These are phyloP conservation scores for Dioszegia aurantiaca DNA, from an alignment of 768 basidiomycete species.

Conservation along the genomic window DNA sequence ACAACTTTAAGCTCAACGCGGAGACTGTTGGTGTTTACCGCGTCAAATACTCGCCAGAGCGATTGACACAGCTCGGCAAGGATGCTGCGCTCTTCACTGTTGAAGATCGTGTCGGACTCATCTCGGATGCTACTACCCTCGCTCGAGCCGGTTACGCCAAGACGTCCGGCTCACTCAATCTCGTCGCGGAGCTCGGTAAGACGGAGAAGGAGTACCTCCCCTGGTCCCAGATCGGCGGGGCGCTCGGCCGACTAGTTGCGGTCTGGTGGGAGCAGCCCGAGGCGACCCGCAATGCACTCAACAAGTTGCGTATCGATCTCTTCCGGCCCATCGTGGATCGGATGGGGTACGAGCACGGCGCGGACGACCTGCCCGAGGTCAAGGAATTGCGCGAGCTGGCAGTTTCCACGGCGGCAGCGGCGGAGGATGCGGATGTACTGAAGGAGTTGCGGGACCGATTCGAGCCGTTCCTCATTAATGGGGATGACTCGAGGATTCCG, in stretches of 20 bases:
- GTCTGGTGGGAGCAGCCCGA: slow-evolving; percentile 80
- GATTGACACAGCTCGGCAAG: slow-evolving; percentile 70
- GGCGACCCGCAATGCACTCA: slow-evolving; percentile 57
- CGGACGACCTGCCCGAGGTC: slow-evolving; percentile 65
- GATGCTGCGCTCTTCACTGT: slow-evolving; percentile 80
- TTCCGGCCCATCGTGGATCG: slow-evolving; percentile 71
- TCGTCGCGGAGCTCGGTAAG: slow-evolving; percentile 64
- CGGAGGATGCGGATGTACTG: slow-evolving; percentile 58
- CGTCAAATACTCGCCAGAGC: slow-evolving; percentile 77
- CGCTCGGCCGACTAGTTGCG: slow-evolving; percentile 59
- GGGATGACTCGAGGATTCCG: slow-evolving; percentile 74
- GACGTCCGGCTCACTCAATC: slow-evolving; percentile 70
- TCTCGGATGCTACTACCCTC: slow-evolving; percentile 76
- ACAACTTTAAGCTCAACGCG: slow-evolving; percentile 80
- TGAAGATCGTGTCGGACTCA: slow-evolving; percentile 83
- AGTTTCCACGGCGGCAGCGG: slow-evolving; percentile 54
- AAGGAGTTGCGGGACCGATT: slow-evolving; percentile 71
- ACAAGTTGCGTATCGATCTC: slow-evolving; percentile 50
- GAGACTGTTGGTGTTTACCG: slow-evolving; percentile 83
- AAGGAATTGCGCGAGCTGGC: slow-evolving; percentile 72
- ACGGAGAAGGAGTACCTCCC: slow-evolving; percentile 81
- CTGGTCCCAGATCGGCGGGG: slow-evolving; percentile 68
- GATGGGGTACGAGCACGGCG: slow-evolving; percentile 72
- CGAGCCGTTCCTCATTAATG: slow-evolving; percentile 64
- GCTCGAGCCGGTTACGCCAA: slow-evolving; percentile 75